Base-by-base conservation (phyloP, 495 filamentous ascomycete species). In the Cercophora scortea region DNA sequence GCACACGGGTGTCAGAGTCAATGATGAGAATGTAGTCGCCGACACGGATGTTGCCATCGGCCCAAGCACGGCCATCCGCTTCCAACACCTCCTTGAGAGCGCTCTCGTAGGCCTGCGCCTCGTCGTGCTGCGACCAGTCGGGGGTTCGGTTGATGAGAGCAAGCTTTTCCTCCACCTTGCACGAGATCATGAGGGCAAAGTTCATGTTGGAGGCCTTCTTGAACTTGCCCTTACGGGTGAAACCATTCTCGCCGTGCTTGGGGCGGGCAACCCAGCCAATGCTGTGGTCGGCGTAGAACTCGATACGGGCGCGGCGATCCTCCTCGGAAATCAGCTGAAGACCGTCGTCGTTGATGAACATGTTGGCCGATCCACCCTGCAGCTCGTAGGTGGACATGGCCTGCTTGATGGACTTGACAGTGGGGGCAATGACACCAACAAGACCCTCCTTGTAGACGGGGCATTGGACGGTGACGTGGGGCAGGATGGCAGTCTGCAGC, bases 161-260 rank as follows among this genome's bases (percentile, higher is more conserved):
- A 25, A 90, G 74, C 59, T 81, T 83, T 16, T 88, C 85, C 64
- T 91, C 87, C 0, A 90, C 83, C 52, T 82, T 81, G 67, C 80
- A 83, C 15, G 84, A 87, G 53, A 90, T 76, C 75, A 86, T 84
- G 35, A 91, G 71, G 9, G 76, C 86, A 55, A 79, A 91, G 70
- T 91, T 91, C 87, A 91, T 91, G 73, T 91, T 91, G 32, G 83
- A 87, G 10, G 86, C 86, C 78, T 90, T 84, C 75, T 83, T 85
- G 68, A 85, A 84, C 61, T 81, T 85, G 50, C 83, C 83, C 53
- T 74, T 78, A 38, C 83, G 74, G 42, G 70, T 32, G 60, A 86
- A 86, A 17, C 80, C 82, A 54, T 86, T 76, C 47, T 80, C 74
- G 48, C 80, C 80, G 49, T 79, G 68, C 49, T 70, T 75, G n/a